A percentile compares a stretch with the other conserved stretches of the same genome.
These are phyloP conservation scores for Musa itinerans DNA, from an alignment of 176 grass and related monocot species.

Conservation along the genomic window DNA sequence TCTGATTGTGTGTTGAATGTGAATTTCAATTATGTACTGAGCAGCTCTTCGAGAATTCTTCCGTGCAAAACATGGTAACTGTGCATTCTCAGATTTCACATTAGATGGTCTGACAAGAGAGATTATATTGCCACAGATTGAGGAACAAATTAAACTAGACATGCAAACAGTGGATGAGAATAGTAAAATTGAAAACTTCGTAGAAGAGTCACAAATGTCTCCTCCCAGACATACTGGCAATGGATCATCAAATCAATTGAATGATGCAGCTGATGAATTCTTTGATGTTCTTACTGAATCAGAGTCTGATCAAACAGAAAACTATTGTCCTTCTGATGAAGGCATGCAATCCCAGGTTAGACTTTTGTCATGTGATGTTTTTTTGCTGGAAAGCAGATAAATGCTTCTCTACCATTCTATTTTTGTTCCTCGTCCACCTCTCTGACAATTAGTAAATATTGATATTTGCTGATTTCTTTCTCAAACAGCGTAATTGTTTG, in stretches of 20 bases:
- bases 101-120: conserved; percentile 14
- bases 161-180: neutral
- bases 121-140: neutral
- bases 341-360: conserved; percentile 1
- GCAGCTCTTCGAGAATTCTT: conserved; percentile 90
- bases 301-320: conserved; percentile 13
- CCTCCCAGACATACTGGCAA: neutral
- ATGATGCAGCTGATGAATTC: conserved; percentile 31
- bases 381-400: neutral
- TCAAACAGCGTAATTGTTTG: too few species aligned
- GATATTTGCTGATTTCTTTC: too few species aligned
- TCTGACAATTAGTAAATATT: neutral
- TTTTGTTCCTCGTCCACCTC: neutral
- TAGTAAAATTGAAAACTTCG: conserved; percentile 2
- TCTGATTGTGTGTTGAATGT: neutral
- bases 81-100: conserved; percentile 49
- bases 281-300: conserved; percentile 24
- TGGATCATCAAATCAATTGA: conserved; percentile 13
- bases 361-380: neutral
- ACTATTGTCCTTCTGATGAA: conserved; percentile 4
- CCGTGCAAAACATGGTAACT: conserved; percentile 71
- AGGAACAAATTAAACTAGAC: conserved; percentile 11
- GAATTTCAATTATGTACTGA: conserved; percentile 13
- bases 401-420: neutral
- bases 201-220: conserved; percentile 8